Conservation (phyloP, 331 rosid genomes). For the Rosa hybrid region DNA sequence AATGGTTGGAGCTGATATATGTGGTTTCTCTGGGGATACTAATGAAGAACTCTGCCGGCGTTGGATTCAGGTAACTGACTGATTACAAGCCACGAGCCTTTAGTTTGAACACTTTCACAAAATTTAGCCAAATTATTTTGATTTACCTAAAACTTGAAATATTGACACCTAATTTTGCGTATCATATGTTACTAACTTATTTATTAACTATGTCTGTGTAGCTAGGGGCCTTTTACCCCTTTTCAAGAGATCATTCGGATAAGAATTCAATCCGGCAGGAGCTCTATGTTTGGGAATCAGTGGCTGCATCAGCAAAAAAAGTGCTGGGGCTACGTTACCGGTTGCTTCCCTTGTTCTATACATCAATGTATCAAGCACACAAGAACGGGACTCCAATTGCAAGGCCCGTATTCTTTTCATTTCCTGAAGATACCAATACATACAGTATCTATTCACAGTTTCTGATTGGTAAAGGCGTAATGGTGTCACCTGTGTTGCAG, state of each 20-base stretch:
- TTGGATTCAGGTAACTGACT: slow-evolving; percentile 83
- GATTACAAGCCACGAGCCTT: not conserved
- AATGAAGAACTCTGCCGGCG: slow-evolving; percentile 83
- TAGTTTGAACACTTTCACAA: not conserved
- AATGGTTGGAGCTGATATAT: slow-evolving; percentile 92
- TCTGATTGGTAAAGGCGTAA: slow-evolving; percentile 65
- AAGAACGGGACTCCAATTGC: slow-evolving; percentile 75
- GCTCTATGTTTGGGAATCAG: slow-evolving; percentile 85
- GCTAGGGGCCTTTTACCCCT: slow-evolving; percentile 94
- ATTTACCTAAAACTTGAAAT: not conserved
- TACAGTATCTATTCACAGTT: slow-evolving; percentile 64
- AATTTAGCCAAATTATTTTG: not conserved
- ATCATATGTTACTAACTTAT: not conserved
- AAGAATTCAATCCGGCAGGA: slow-evolving; percentile 53
- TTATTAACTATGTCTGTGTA: slow-evolving; percentile 23
- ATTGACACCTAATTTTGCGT: not conserved
- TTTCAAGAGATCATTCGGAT: slow-evolving; percentile 76
- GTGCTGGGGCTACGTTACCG: slow-evolving; percentile 81
- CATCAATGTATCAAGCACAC: slow-evolving; percentile 74
- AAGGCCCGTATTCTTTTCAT: slow-evolving; percentile 87
- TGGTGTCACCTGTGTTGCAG: slow-evolving; percentile 71
- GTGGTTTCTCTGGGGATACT: slow-evolving; percentile 65
- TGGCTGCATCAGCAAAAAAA: slow-evolving; percentile 74
- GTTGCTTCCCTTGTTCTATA: slow-evolving; percentile 77
- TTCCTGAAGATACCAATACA: slow-evolving; percentile 66